Conservation (phyloP, 2,329 filamentous ascomycete genomes). For the Cytospora paraplurivora region DNA sequence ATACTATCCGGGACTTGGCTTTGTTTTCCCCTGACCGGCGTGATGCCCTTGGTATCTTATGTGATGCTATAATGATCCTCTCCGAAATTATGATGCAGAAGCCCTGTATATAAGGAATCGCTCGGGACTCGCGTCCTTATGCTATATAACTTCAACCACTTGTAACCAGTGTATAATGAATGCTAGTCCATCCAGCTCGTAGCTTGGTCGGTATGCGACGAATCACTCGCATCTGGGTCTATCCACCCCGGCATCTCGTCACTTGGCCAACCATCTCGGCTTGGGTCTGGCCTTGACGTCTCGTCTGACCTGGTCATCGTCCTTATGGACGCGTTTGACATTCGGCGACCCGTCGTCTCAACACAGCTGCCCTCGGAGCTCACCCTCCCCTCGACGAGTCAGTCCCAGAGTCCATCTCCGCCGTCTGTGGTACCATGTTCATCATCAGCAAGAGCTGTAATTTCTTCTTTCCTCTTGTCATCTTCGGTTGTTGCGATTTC, state of each 20-base stretch:
- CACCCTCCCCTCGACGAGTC: constrained; percentile 26
- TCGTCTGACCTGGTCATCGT: background rate
- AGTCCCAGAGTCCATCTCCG: constrained; percentile 26
- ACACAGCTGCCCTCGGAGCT: constrained; percentile 23
- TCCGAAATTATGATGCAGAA: background rate
- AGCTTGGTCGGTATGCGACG: background rate
- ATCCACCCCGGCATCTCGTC: background rate
- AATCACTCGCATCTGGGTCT: background rate
- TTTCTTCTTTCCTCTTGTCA: background rate
- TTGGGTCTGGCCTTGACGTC: background rate
- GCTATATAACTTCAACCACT: constrained; percentile 1
- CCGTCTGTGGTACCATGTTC: constrained; percentile 23
- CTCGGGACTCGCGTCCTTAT: constrained; percentile 19
- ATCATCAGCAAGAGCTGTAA: constrained; percentile 26
- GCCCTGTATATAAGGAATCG: background rate
- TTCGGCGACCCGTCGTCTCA: constrained; percentile 22
- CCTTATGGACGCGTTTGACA: too few species aligned
- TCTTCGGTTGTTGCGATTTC: background rate
- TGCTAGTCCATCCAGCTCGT: constrained; percentile 17
- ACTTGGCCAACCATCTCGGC: background rate
- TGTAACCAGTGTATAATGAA: background rate
- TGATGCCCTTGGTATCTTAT: constrained; percentile 1
- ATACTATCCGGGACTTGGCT: background rate
- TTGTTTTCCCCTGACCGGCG: background rate
- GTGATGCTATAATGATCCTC: constrained; percentile 4